Evolutionary conservation across 306 rosid genomes (phyloP), one percentile per base, ranked within the genome.

Genomic region (Cucumis cinereus): DNA sequence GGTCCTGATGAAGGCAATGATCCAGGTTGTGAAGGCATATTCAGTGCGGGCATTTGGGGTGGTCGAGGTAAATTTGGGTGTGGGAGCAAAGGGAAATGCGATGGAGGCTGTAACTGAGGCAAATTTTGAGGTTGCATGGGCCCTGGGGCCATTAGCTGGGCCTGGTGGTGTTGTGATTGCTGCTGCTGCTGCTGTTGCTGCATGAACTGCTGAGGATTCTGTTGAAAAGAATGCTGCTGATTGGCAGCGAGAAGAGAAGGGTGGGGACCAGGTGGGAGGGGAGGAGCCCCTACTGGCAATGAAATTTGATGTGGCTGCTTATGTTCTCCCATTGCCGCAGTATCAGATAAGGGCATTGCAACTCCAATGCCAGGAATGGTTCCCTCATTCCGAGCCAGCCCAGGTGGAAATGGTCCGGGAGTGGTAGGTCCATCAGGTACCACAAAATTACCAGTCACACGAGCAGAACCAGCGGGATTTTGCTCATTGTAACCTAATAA

Each of bases 181-280:
- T 87, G 84, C 55, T 82, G 87, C 41, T 86, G 97, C 52, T 86
- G 84, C 47, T 82, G 87, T 30, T 86, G 97, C 75, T 90, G 98
- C 33, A 88, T 85, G 64, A 88, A 88, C 86, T 94, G 98, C 82
- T 91, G 98, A 79, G 88, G 90, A 84, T 87, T 94, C 70, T 89
- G 96, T 62, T 89, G 96, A 83, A 84, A 94, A 54, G 87, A 84
- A 76, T 87, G 96, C 78, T 94, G 98, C 85, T 94, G 98, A 78
- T 90, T 94, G 73, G 83, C 78, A 75, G 84, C 88, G 63, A 94
- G 96, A 82, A 93, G 97, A 73, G 97, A 94, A 47, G 98, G 98
- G 81, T 94, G 98, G 28, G 98, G 98, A 76, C 98, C 98, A 24
- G 98, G 97, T 35, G 98, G 98, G 55, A 94, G 97, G 84, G 97